A percentile compares a stretch with the other conserved stretches of the same genome.
These are phyloP conservation scores for Leccinum broughii DNA, from an alignment of 768 basidiomycete genomes.

Conservation along the genomic window DNA sequence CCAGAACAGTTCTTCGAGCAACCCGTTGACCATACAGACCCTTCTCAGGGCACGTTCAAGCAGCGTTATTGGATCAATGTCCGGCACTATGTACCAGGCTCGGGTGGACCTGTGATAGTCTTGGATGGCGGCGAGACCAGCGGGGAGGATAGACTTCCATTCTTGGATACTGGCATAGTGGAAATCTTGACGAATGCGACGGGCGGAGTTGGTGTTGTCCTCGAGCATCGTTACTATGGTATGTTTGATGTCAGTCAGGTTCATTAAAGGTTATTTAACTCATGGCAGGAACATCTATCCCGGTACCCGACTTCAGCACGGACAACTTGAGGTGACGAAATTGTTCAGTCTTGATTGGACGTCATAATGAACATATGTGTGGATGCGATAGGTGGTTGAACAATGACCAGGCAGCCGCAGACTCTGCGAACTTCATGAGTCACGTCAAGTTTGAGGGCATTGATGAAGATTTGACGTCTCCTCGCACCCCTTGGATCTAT, in stretches of 20 bases:
- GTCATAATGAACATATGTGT: constrained; percentile 5
- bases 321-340: constrained; percentile 66
- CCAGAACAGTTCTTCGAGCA: constrained; percentile 74
- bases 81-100: constrained; percentile 70
- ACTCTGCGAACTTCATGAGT: constrained; percentile 90
- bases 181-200: constrained; percentile 84
- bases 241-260: constrained; percentile 12
- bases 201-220: constrained; percentile 84
- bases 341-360: neutral
- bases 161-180: constrained; percentile 75
- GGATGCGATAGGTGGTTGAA: constrained; percentile 67
- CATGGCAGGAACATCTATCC: constrained; percentile 64
- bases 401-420: constrained; percentile 86
- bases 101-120: constrained; percentile 82
- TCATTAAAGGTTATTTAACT: neutral
- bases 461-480: constrained; percentile 67
- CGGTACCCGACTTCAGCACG: constrained; percentile 76
- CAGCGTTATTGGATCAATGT: constrained; percentile 94
- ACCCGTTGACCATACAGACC: constrained; percentile 80
- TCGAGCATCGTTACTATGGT: constrained; percentile 94
- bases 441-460: constrained; percentile 75
- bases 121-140: constrained; percentile 93
- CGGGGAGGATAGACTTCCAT: constrained; percentile 61
- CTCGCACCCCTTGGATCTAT: constrained; percentile 84
- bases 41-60: constrained; percentile 60